Base-by-base conservation (phyloP, 2,329 filamentous ascomycete genomes). In the Teratosphaeria zuluensis region DNA sequence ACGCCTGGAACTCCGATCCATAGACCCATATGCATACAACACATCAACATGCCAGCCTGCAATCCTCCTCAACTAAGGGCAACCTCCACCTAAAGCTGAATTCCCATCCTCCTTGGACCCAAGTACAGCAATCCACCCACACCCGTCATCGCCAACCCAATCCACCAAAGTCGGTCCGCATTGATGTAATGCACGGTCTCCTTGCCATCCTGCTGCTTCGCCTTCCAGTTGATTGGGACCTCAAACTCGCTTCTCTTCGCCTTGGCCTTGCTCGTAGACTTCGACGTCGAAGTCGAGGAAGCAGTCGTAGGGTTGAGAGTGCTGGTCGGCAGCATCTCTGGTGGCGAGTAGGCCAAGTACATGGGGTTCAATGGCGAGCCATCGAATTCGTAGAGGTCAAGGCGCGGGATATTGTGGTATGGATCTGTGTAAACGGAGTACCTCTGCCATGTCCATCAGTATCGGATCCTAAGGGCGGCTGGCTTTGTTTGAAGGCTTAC, bases 241-340 rank as follows among this genome's bases (percentile, higher is more conserved):
- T 71, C 70, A n/a, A 61, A 59, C 19, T 21, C n/a, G 19, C 68
- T 66, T 12, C 66, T 61, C 11, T 64, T 63, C 28, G 68, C 60
- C 65, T 70, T 68, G 9, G 59, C 59, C 51, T 69, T 72, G 32
- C 35, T 42, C 35, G 35, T 42, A 16, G 12, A 16, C 35, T 42
- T 42, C 38, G 53, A 56, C 56, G 73, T 77, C 4, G 70, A 64
- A 4, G 72, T 69, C 2, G 74, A 71, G 14, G 73, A 72, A 21
- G 74, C 68, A 21, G 66, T 69, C 1, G 73, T 75, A 0, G 85
- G 83, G 66, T 88, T 85, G 60, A 89, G 75, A 0, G 84, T 87
- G 11, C 78, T 77, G 2, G 86, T 88, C 1, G 86, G 86, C 5
- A 89, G 80, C 85, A 89, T 89, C 67, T 84, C 74, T 0, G 86